These are phyloP conservation scores for Curvularia spicifera DNA, from an alignment of 2,329 filamentous ascomycete species.

Conservation along the genomic window DNA sequence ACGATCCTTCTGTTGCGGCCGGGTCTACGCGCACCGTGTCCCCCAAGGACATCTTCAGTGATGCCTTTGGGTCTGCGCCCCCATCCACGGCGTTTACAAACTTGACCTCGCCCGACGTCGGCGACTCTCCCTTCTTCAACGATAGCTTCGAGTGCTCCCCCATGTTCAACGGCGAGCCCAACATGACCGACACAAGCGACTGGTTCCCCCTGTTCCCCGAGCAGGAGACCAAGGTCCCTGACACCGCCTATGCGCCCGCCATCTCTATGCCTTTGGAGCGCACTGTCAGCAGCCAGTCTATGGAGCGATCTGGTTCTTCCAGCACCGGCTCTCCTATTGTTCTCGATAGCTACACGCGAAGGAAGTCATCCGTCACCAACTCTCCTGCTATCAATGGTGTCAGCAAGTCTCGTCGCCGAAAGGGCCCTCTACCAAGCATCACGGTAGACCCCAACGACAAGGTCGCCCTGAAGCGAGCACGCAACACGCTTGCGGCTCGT, in stretches of 20 bases:
- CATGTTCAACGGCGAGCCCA: constrained; percentile 66
- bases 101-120: constrained; percentile 79
- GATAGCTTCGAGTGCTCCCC: constrained; percentile 81
- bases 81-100: constrained; percentile 83
- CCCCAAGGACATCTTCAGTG: constrained; percentile 78
- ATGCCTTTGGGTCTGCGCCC: constrained; percentile 75
- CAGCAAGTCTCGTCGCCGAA: constrained; percentile 71
- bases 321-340: constrained; percentile 47
- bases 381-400: constrained; percentile 72
- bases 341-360: constrained; percentile 46
- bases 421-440: constrained; percentile 82
- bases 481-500: constrained; percentile 90
- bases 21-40: constrained; percentile 70
- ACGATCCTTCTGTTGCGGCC: constrained; percentile 49
- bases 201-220: constrained; percentile 80
- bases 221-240: constrained; percentile 43
- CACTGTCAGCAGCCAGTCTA: constrained; percentile 48
- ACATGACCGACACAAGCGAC: constrained; percentile 61
- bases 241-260: constrained; percentile 33
- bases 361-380: constrained; percentile 51
- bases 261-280: constrained; percentile 50
- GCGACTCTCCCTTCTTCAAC: constrained; percentile 75
- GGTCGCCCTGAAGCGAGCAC: constrained; percentile 87
- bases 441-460: constrained; percentile 75
- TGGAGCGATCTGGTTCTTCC: constrained; percentile 45